These are phyloP conservation scores for Pseudogymnoascus sp. DNA, from an alignment of 2,329 filamentous ascomycete species.

Conservation along the genomic window DNA sequence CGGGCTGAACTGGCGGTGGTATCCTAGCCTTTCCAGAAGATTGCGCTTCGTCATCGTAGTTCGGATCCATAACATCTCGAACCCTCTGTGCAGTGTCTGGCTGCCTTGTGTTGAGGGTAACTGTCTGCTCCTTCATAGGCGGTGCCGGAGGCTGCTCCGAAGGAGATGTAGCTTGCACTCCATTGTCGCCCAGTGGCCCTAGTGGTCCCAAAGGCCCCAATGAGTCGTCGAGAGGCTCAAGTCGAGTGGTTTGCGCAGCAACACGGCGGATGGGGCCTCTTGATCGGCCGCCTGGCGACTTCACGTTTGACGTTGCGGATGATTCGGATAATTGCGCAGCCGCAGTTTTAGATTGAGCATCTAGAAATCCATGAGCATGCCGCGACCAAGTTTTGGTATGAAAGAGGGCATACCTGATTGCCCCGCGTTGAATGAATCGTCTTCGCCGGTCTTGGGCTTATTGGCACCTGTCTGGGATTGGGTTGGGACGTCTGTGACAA, in stretches of 20 bases:
- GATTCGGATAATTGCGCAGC: conserved; percentile 8
- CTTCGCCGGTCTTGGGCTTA: conserved; percentile 19
- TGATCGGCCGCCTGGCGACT: conserved; percentile 24
- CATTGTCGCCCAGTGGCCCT: conserved; percentile 40
- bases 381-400: neutral
- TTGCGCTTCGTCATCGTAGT: conserved; percentile 59
- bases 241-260: conserved; percentile 66
- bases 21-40: conserved; percentile 47
- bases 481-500: conserved; percentile 33
- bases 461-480: conserved; percentile 28
- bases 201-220: conserved; percentile 65
- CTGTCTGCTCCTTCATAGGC: conserved; percentile 57
- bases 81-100: conserved; percentile 30
- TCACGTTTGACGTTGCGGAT: conserved; percentile 19
- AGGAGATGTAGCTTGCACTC: conserved; percentile 25
- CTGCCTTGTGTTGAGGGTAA: conserved; percentile 46
- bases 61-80: conserved; percentile 51
- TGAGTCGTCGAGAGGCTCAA: conserved; percentile 67
- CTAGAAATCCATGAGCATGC: conserved; percentile 8
- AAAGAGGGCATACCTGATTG: conserved; percentile 14
- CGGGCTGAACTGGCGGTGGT: conserved; percentile 56
- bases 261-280: conserved; percentile 44
- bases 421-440: conserved; percentile 18
- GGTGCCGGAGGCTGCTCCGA: conserved; percentile 57
- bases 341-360: neutral